A percentile compares a stretch with the other conserved stretches of the same genome.
These are phyloP conservation scores for Xylariaceae sp. DNA, from an alignment of 2,329 filamentous ascomycete genomes.

Conservation along the genomic window DNA sequence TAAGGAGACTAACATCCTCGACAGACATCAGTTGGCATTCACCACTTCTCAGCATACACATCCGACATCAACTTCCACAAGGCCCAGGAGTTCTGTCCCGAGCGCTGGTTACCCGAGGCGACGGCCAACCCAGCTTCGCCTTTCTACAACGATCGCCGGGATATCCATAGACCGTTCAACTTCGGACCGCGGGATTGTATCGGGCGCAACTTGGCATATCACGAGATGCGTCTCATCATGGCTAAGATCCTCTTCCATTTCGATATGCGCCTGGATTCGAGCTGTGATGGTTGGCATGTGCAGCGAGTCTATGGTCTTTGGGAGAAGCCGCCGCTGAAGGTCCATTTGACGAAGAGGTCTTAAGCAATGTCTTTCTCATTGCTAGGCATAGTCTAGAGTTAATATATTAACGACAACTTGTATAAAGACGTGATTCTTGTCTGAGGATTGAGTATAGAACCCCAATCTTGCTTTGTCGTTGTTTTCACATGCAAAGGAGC, in stretches of 20 bases:
- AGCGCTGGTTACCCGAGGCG: constrained; percentile 25
- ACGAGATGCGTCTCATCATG: constrained; percentile 28
- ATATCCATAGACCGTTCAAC: constrained; percentile 23
- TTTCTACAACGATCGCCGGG: constrained; percentile 23
- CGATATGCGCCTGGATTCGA: constrained; percentile 20
- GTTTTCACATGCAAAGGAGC: too few species aligned
- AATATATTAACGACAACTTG: too few species aligned
- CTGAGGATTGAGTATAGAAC: too few species aligned
- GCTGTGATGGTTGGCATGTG: constrained; percentile 20
- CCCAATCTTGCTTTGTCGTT: too few species aligned
- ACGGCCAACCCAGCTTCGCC: constrained; percentile 9
- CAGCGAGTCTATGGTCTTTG: constrained; percentile 24
- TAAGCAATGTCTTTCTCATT: neutral
- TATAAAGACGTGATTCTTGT: too few species aligned
- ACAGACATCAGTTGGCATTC: constrained; percentile 22
- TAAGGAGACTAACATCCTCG: neutral
- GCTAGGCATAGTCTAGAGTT: too few species aligned
- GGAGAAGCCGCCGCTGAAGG: constrained; percentile 25
- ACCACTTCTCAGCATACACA: constrained; percentile 23
- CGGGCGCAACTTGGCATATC: constrained; percentile 23
- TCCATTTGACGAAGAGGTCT: constrained; percentile 10
- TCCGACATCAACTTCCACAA: constrained; percentile 25
- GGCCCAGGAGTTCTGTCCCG: constrained; percentile 24
- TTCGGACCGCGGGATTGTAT: constrained; percentile 24
- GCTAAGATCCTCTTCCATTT: constrained; percentile 26